These are phyloP conservation scores for Chaetoceros muelleri DNA, from an alignment of 108 stramenopile genomes.

Conservation along the genomic window DNA sequence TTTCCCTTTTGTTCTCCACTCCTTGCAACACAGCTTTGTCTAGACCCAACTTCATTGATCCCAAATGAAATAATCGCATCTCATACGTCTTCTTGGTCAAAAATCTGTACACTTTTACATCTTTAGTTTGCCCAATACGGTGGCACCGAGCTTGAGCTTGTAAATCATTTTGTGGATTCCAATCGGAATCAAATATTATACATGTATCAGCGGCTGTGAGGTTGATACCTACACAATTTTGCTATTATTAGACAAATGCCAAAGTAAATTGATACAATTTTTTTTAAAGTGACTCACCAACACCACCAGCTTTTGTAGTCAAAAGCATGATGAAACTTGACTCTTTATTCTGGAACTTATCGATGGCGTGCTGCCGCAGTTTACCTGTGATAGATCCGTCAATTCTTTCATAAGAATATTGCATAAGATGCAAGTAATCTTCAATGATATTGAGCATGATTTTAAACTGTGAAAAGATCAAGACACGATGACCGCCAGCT, in stretches of 20 bases:
- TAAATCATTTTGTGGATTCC: conserved; percentile 87
- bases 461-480: conserved; percentile 97
- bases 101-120: conserved; percentile 35
- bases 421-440: conserved; percentile 75
- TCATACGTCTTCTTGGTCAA: conserved; percentile 95
- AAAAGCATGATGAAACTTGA: conserved; percentile 90
- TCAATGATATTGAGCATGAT: conserved; percentile 84
- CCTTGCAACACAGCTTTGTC: conserved; percentile 84
- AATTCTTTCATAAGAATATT: conserved; percentile 73
- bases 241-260: no score
- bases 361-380: conserved; percentile 82
- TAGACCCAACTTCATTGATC: conserved; percentile 91
- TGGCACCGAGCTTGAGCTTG: conserved; percentile 97
- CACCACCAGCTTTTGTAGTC: conserved; percentile 87
- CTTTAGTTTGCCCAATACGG: conserved; percentile 90
- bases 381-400: conserved; percentile 85
- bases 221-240: conserved; percentile 70
- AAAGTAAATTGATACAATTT: no score
- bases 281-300: no score
- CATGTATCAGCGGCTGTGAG: conserved; percentile 95
- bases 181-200: conserved; percentile 66
- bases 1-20: conserved; percentile 33
- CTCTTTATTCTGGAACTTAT: conserved; percentile 76
- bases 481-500: conserved; percentile 85
- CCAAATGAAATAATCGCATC: conserved; percentile 96